Evolutionary conservation across 495 filamentous ascomycete genomes (phyloP).

Genomic region (Neurospora sp.): DNA sequence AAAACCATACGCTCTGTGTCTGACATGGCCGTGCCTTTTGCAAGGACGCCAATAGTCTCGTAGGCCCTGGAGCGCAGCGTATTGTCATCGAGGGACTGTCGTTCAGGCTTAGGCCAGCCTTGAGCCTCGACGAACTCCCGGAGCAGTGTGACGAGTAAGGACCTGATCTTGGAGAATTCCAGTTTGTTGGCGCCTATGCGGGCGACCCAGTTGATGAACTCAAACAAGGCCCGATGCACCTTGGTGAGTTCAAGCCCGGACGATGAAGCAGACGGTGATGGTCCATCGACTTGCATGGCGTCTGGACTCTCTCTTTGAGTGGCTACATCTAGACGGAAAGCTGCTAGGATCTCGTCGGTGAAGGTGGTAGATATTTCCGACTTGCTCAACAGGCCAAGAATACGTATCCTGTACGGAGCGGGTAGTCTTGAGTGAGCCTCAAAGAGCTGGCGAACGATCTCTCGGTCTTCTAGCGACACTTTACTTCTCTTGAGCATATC

Average conservation of each 20-base stretch:
- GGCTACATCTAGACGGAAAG: constrained; percentile 52
- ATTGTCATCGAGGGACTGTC: constrained; percentile 48
- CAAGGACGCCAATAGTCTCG: constrained; percentile 75
- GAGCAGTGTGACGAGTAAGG: constrained; percentile 60
- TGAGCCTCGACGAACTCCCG: constrained; percentile 67
- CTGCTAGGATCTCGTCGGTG: constrained; percentile 49
- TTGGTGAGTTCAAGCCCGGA: constrained; percentile 25
- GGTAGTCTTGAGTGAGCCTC: constrained; percentile 61
- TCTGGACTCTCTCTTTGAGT: constrained; percentile 14
- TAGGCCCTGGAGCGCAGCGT: constrained; percentile 66
- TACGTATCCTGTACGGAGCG: constrained; percentile 60
- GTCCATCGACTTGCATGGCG: constrained; percentile 23
- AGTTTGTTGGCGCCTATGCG: constrained; percentile 55
- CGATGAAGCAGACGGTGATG: constrained; percentile 3
- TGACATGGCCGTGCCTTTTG: constrained; percentile 41
- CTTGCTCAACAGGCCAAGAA: constrained; percentile 65
- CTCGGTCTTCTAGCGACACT: constrained; percentile 60
- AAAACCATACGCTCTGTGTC: constrained; percentile 44
- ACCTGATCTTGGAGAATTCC: constrained; percentile 46
- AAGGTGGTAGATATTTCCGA: constrained; percentile 58
- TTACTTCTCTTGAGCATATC: constrained; percentile 71
- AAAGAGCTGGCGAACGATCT: constrained; percentile 54
- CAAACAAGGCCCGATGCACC: constrained; percentile 74
- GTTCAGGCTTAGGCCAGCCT: constrained; percentile 64
- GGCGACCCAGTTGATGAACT: constrained; percentile 80